Conservation (phyloP, 1,284 basidiomycete species). For the Ustilago sp. region DNA sequence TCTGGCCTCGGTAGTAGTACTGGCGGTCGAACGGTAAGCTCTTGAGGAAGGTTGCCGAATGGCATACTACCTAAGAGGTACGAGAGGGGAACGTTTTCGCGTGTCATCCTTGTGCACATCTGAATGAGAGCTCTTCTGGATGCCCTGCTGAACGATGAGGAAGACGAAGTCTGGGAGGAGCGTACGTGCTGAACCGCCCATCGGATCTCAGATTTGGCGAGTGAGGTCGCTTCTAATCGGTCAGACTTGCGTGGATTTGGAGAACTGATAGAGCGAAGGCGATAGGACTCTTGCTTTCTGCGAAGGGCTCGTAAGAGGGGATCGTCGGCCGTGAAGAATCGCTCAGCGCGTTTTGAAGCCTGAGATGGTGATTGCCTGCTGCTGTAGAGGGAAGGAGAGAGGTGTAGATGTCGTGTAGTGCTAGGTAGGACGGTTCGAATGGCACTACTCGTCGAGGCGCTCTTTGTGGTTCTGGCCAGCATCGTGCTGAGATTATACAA, state of each 20-base stretch:
- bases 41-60: conserved; percentile 26
- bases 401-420: not conserved
- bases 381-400: not conserved
- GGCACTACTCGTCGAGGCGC: not conserved
- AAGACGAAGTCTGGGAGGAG: not conserved
- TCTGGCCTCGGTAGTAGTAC: conserved; percentile 38
- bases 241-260: conserved; percentile 18
- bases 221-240: conserved; percentile 19
- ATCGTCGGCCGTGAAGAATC: conserved; percentile 31
- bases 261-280: conserved; percentile 8
- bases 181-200: conserved; percentile 42
- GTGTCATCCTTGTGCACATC: conserved; percentile 30
- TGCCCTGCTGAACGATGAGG: conserved; percentile 3
- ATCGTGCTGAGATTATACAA: not conserved
- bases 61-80: conserved; percentile 42
- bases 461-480: not conserved
- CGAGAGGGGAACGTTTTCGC: conserved; percentile 24
- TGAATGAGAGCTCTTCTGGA: conserved; percentile 25
- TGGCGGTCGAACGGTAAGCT: conserved; percentile 35
- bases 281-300: conserved; percentile 32
- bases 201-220: conserved; percentile 37
- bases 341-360: not conserved
- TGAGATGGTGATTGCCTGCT: not conserved
- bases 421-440: not conserved
- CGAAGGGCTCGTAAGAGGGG: conserved; percentile 21